Conservation (phyloP, 2,329 filamentous ascomycete species). For the Chaetomium sp. region DNA sequence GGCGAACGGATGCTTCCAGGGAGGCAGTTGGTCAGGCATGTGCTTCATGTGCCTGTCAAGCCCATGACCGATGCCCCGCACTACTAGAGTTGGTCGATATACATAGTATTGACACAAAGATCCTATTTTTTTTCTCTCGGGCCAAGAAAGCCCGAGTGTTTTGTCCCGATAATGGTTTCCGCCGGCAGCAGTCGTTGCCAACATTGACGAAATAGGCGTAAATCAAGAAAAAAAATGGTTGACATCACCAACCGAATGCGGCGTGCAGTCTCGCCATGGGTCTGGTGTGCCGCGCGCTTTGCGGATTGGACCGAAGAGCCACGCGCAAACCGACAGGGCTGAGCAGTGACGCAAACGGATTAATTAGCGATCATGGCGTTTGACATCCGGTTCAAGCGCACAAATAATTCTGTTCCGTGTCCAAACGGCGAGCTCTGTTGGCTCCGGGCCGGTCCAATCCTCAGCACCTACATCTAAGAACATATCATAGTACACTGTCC, state of each 20-base stretch:
- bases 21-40: constrained; percentile 9
- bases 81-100: not conserved
- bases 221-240: not conserved
- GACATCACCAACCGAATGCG: not conserved
- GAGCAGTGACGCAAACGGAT: constrained; percentile 7
- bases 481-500: too few relatives aligned
- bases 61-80: not conserved
- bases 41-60: constrained; percentile 12
- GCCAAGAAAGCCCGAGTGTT: too few relatives aligned
- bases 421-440: not conserved
- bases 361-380: not conserved
- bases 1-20: not conserved
- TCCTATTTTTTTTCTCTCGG: too few relatives aligned
- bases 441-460: not conserved
- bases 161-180: too few relatives aligned
- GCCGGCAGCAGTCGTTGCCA: too few relatives aligned
- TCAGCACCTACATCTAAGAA: not conserved
- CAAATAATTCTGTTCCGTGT: not conserved
- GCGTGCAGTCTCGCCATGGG: not conserved
- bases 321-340: constrained; percentile 7
- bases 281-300: not conserved
- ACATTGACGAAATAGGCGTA: not conserved
- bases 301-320: not conserved
- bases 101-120: not conserved
- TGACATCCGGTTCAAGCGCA: not conserved